Evolutionary conservation across 1,139 yeast genomes (phyloP).

Genomic region (Magnusiomyces tetraspermus): DNA sequence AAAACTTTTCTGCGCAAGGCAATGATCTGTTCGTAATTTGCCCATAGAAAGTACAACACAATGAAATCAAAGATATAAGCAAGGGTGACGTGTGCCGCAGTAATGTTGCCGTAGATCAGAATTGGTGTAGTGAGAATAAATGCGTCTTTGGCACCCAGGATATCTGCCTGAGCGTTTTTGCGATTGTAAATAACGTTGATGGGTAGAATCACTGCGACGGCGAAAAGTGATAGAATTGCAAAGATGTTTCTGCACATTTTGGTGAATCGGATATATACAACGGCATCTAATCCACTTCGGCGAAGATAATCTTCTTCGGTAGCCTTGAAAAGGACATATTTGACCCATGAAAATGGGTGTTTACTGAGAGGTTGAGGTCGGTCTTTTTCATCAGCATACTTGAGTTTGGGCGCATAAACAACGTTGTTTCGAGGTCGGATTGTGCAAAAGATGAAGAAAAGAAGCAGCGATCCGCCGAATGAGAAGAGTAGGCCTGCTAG

Average conservation of each 20-base stretch:
- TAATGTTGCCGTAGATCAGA: slow-evolving; percentile 27
- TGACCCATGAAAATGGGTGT: slow-evolving; percentile 27
- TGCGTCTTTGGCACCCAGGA: slow-evolving; percentile 27
- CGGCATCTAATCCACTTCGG: slow-evolving; percentile 34
- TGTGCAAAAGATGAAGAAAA: slow-evolving; percentile 27
- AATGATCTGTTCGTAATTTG: slow-evolving; percentile 26
- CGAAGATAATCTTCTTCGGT: slow-evolving; percentile 27
- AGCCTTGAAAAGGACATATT: slow-evolving; percentile 18
- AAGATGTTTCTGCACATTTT: slow-evolving; percentile 32
- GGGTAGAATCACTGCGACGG: slow-evolving; percentile 33
- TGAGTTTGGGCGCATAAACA: slow-evolving; percentile 31
- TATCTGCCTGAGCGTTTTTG: slow-evolving; percentile 17
- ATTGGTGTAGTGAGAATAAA: slow-evolving; percentile 34
- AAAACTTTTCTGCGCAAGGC: slow-evolving; percentile 26
- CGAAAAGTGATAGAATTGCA: slow-evolving; percentile 27
- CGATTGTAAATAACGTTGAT: slow-evolving; percentile 32
- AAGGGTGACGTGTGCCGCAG: slow-evolving; percentile 31
- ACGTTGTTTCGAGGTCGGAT: slow-evolving; percentile 31
- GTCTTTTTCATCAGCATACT: slow-evolving; percentile 19
- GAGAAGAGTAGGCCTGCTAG: slow-evolving; percentile 31
- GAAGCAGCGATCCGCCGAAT: slow-evolving; percentile 29
- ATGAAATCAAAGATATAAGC: slow-evolving; percentile 28
- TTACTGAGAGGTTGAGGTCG: slow-evolving; percentile 22
- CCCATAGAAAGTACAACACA: slow-evolving; percentile 28
- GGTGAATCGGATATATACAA: slow-evolving; percentile 29